Base-by-base conservation (phyloP, 2,329 filamentous ascomycete genomes). In the Clonostachys rhizophaga region DNA sequence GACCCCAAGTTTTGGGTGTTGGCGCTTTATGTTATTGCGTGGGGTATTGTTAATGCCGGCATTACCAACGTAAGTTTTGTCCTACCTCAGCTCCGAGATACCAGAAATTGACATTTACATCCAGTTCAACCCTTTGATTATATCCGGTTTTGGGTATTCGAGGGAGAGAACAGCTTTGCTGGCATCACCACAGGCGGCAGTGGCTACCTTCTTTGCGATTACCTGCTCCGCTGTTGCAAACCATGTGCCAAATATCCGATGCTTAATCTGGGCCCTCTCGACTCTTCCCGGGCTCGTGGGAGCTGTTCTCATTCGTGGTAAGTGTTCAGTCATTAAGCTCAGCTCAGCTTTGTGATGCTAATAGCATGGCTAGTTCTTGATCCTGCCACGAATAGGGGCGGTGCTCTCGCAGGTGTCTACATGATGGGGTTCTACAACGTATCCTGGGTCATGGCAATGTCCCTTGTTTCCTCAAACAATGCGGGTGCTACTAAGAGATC, bases 91-190 rank as follows among this genome's bases (percentile, higher is more conserved):
- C 9, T 30, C 24, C 24, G 8, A 10, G 24, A 30, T 30, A 10
- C 8, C 9, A 30, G 10, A 9, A 30, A 30, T 6, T 30, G 24
- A 30, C 24, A 30, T 10, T 10, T 30, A 2, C 57, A 86, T 87
- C 61, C 74, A 82, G 56, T 72, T 83, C 55, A 71, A 72, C 53
- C 67, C 79, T 43, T 68, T 83, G 37, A 82, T 87, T 51, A 68
- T 84, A 34, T 83, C 84, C 49, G 80, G 81, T 51, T 65, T 60
- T n/a, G 64, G 64, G 0, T 66, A 62, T 43, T 57, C 50, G 6
- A 52, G 54, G 33, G 53, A 52, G 0, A 58, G 55, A 18, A 62
- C 59, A 0, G 58, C 57, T 1, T 42, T 64, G 0, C 58, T 64
- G 55, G 58, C 61, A 0, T 62, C 60, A 0, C 62, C 62, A 0